Evolutionary conservation across 2,329 filamentous ascomycete genomes (phyloP).

Genomic region (Colletotrichum sojae): DNA sequence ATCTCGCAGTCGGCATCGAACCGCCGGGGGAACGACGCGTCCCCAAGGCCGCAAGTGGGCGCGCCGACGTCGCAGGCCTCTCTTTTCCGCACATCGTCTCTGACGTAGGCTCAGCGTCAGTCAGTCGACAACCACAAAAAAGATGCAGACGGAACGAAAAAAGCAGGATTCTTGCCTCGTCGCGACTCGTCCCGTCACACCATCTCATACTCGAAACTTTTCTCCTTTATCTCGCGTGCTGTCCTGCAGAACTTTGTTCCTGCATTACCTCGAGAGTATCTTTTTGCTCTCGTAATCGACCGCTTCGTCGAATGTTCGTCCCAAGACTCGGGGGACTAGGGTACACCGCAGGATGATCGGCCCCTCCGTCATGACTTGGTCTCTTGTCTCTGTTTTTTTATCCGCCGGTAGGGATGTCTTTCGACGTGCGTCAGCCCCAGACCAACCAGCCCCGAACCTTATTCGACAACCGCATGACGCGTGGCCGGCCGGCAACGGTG

Average conservation of each 20-base stretch:
- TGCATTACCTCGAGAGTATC: background rate
- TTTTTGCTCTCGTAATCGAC: background rate
- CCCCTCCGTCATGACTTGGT: no score
- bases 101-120: background rate
- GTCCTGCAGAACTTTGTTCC: background rate
- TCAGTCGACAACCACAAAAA: no score
- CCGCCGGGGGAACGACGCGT: background rate
- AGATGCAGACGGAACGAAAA: background rate
- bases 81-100: background rate
- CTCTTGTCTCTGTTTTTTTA: no score
- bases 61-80: background rate
- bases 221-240: background rate
- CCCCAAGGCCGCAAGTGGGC: background rate
- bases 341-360: no score
- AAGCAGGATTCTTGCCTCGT: background rate
- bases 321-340: background rate
- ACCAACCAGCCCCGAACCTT: conserved; percentile 16
- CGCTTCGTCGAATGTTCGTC: conserved; percentile 13
- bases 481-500: background rate
- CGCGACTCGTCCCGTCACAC: conserved; percentile 13
- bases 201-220: background rate
- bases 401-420: no score
- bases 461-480: conserved; percentile 5
- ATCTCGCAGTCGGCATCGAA: background rate
- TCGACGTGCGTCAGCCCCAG: no score